A percentile compares a stretch with the other conserved stretches of the same genome.
phyloP scores from a whole-genome alignment of 148 eudicot genomes.

The Bassia scoparia region DNA sequence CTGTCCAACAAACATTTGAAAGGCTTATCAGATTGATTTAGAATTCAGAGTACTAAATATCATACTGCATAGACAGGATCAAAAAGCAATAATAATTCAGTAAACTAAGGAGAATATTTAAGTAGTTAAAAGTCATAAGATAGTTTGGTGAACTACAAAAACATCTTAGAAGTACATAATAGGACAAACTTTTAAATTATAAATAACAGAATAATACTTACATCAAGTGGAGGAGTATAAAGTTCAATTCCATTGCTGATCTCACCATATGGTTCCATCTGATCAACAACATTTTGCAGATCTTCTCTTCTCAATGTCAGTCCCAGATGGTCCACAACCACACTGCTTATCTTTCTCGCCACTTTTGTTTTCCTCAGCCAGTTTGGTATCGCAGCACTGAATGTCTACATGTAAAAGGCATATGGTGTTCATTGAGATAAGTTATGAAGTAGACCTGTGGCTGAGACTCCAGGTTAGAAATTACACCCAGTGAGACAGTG shows the following conservation, averaged over 20 bases:
- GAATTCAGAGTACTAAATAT: neutral
- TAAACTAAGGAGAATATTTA: neutral
- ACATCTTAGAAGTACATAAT: neutral
- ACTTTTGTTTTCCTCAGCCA: slow-evolving; percentile 67
- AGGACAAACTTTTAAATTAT: neutral
- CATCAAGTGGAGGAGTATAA: slow-evolving; percentile 73
- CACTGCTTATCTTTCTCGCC: slow-evolving; percentile 53
- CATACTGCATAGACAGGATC: neutral
- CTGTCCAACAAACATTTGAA: slow-evolving; percentile 35
- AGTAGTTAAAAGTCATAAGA: neutral
- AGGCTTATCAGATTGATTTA: neutral
- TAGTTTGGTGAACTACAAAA: neutral
- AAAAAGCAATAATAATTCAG: neutral
- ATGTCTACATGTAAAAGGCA: slow-evolving; percentile 47
- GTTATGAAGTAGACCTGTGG: neutral
- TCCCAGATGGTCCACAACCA: slow-evolving; percentile 84
- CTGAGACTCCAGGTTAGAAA: neutral
- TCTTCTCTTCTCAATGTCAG: slow-evolving; percentile 75
- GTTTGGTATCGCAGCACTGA: slow-evolving; percentile 52
- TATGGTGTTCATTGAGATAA: slow-evolving; percentile 1
- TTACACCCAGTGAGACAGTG: neutral
- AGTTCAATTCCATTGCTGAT: slow-evolving; percentile 74
- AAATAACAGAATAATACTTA: slow-evolving; percentile 33
- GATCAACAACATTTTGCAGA: slow-evolving; percentile 68
- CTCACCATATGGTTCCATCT: slow-evolving; percentile 94